Conservation (phyloP, 2,329 filamentous ascomycete genomes). For the Elsinoe necatrix region DNA sequence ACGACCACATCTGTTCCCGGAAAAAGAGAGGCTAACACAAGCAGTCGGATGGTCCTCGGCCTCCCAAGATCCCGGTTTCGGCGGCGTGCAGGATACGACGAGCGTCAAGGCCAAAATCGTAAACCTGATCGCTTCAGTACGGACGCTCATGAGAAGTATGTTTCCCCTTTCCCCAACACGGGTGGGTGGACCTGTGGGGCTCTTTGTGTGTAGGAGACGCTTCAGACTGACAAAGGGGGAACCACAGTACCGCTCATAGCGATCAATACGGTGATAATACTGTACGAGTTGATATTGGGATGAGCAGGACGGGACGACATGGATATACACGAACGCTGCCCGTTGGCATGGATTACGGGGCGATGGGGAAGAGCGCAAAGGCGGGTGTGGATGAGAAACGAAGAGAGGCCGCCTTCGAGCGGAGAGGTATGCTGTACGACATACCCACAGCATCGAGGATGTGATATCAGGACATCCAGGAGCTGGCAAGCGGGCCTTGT, state of each 20-base stretch:
- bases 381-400: background rate
- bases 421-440: no score
- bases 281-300: constrained; percentile 71
- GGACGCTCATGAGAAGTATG: constrained; percentile 88
- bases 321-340: background rate
- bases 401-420: background rate
- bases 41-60: constrained; percentile 70
- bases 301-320: constrained; percentile 35
- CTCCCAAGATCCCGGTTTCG: constrained; percentile 68
- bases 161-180: constrained; percentile 23
- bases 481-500: no score
- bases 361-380: background rate
- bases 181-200: no score
- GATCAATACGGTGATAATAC: constrained; percentile 72
- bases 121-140: constrained; percentile 80
- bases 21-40: constrained; percentile 11
- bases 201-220: no score
- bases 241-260: constrained; percentile 71
- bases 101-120: constrained; percentile 82
- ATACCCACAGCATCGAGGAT: no score
- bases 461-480: no score
- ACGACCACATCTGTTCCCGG: background rate
- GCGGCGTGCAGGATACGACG: constrained; percentile 58
- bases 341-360: background rate
- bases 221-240: background rate